phyloP scores from a whole-genome alignment of 768 basidiomycete species.

The Lentinula guzmanii region DNA sequence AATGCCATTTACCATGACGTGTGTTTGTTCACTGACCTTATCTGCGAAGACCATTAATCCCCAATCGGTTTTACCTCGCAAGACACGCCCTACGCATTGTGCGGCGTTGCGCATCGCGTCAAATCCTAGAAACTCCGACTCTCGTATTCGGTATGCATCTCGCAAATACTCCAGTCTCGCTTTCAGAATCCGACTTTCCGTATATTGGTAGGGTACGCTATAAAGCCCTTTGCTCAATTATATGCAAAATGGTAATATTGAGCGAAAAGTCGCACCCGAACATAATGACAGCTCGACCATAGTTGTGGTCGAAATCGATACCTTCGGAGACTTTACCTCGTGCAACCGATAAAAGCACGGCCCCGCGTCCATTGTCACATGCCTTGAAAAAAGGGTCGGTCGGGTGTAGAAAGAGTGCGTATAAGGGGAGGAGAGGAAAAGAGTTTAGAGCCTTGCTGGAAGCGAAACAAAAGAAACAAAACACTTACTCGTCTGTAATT shows the following conservation, averaged over 20 bases:
- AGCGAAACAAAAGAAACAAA: background rate
- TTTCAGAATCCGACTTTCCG: constrained; percentile 94
- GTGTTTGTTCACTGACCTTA: constrained; percentile 52
- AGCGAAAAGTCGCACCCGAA: constrained; percentile 65
- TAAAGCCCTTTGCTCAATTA: constrained; percentile 8
- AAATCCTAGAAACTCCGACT: constrained; percentile 98
- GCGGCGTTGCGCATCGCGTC: constrained; percentile 99
- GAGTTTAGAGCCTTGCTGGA: too few species aligned
- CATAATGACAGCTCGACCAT: constrained; percentile 98
- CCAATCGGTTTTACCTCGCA: constrained; percentile 99
- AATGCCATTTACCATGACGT: background rate
- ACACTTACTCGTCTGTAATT: constrained; percentile 83
- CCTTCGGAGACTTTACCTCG: constrained; percentile 99
- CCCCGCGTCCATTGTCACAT: constrained; percentile 97
- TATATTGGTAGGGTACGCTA: constrained; percentile 96
- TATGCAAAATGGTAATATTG: constrained; percentile 1
- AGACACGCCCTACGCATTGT: constrained; percentile 95
- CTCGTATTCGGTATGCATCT: constrained; percentile 97
- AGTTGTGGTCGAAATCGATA: constrained; percentile 99
- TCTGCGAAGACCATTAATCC: constrained; percentile 99
- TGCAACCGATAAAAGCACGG: constrained; percentile 93
- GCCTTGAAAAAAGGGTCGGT: constrained; percentile 46
- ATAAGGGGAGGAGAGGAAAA: background rate
- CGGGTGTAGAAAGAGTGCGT: background rate
- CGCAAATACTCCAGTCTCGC: constrained; percentile 95